A percentile compares a stretch with the other conserved stretches of the same genome.
Conservation (phyloP, 2,329 filamentous ascomycete species). For the Emergomyces africanus region DNA sequence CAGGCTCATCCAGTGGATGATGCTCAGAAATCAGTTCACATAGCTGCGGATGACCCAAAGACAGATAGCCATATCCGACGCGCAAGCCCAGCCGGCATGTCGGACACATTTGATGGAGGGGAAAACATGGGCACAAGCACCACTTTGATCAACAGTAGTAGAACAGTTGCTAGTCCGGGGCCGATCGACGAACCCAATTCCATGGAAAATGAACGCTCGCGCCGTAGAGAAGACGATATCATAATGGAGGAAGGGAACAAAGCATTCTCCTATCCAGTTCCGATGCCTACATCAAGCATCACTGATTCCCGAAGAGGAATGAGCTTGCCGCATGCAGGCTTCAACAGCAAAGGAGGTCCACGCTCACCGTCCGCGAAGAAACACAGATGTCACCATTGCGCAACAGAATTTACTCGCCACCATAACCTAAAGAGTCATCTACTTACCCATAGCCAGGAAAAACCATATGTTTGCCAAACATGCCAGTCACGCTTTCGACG, state of each 20-base stretch:
- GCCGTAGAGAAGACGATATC: constrained; percentile 24
- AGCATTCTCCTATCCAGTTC: constrained; percentile 52
- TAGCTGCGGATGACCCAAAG: constrained; percentile 28
- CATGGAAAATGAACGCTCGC: constrained; percentile 30
- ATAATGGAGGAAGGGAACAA: constrained; percentile 35
- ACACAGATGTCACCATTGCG: constrained; percentile 93
- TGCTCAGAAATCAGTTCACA: constrained; percentile 36
- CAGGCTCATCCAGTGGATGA: constrained; percentile 28
- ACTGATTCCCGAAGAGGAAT: constrained; percentile 44
- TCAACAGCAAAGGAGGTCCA: constrained; percentile 43
- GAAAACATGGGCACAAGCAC: constrained; percentile 37
- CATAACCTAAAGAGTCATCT: constrained; percentile 97
- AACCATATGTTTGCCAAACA: constrained; percentile 88
- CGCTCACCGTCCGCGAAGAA: constrained; percentile 70
- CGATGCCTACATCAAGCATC: constrained; percentile 35
- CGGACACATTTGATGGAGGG: constrained; percentile 36
- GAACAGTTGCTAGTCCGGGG: constrained; percentile 35
- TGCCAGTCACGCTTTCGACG: constrained; percentile 87
- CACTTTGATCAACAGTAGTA: constrained; percentile 38
- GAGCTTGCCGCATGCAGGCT: constrained; percentile 45
- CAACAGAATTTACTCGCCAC: constrained; percentile 91
- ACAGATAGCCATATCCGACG: constrained; percentile 2
- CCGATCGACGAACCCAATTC: constrained; percentile 33
- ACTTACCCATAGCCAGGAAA: constrained; percentile 95
- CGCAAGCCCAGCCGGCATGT: constrained; percentile 13